Percentiles rank a stretch among this genome's conserved stretches.
Conservation (phyloP, 352 stramenopile genomes). For the Phytopythium oedochilum region DNA sequence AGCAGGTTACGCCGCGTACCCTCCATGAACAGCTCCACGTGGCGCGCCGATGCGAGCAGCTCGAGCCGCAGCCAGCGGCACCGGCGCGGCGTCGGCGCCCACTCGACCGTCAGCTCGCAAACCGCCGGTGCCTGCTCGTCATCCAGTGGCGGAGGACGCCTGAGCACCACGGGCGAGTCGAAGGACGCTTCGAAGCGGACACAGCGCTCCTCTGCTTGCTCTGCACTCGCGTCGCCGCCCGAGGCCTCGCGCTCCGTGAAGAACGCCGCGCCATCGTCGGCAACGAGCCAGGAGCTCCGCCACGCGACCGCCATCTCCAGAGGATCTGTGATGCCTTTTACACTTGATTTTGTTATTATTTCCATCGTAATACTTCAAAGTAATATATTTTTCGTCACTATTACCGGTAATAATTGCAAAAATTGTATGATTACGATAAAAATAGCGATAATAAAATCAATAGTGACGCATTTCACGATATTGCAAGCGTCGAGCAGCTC, state of each 20-base stretch:
- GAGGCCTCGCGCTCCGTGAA: background rate
- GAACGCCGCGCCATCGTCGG: background rate
- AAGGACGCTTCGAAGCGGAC: background rate
- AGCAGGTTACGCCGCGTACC: slow-evolving; percentile 48
- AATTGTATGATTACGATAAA: background rate
- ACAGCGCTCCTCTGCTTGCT: background rate
- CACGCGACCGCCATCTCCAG: background rate
- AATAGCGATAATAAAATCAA: background rate
- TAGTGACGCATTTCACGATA: too few relatives aligned
- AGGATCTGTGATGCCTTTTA: background rate
- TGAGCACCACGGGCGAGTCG: background rate
- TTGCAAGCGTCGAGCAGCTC: too few relatives aligned
- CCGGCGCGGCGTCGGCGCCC: slow-evolving; percentile 22
- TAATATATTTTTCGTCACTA: too few relatives aligned
- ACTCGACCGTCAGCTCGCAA: slow-evolving; percentile 47
- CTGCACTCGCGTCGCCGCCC: background rate
- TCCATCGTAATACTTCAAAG: too few relatives aligned
- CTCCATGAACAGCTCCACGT: slow-evolving; percentile 61
- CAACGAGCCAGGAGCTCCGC: slow-evolving; percentile 1
- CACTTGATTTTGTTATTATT: too few relatives aligned
- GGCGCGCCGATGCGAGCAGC: slow-evolving; percentile 53
- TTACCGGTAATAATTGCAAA: too few relatives aligned
- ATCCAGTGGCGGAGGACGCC: background rate
- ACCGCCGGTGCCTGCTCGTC: background rate
- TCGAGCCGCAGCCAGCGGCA: slow-evolving; percentile 48